These are phyloP conservation scores for Trypanosoma caninum DNA, from an alignment of 208 protist species.

Conservation along the genomic window DNA sequence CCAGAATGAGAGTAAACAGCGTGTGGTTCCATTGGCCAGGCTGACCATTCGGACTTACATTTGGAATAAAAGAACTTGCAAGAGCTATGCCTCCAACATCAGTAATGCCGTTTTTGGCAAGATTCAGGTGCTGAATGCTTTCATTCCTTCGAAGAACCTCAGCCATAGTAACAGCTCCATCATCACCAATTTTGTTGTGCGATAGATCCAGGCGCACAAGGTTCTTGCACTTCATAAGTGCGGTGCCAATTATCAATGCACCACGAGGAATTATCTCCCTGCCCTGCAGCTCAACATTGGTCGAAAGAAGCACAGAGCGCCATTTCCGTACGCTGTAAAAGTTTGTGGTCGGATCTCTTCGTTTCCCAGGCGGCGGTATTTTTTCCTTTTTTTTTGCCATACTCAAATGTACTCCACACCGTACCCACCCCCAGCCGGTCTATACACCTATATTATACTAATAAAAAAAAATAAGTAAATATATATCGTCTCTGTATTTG, in stretches of 20 bases:
- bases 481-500: not conserved
- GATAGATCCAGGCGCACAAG: slow-evolving; percentile 60
- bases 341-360: slow-evolving; percentile 63
- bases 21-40: slow-evolving; percentile 85
- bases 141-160: slow-evolving; percentile 67
- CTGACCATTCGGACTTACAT: slow-evolving; percentile 69
- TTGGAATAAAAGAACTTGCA: slow-evolving; percentile 81
- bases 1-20: slow-evolving; percentile 63
- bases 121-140: slow-evolving; percentile 59
- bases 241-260: slow-evolving; percentile 59
- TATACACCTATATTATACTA: no score
- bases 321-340: slow-evolving; percentile 84
- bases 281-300: slow-evolving; percentile 51
- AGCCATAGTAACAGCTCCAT: slow-evolving; percentile 61
- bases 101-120: slow-evolving; percentile 74
- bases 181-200: slow-evolving; percentile 73
- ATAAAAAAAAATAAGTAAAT: no score
- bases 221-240: slow-evolving; percentile 60
- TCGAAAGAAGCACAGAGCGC: slow-evolving; percentile 48
- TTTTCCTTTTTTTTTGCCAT: slow-evolving; percentile 65
- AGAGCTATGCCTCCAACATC: slow-evolving; percentile 84
- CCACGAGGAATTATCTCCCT: slow-evolving; percentile 52
- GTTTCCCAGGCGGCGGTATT: slow-evolving; percentile 67
- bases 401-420: no score
- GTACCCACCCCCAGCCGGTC: no score